Evolutionary conservation across 2,329 filamentous ascomycete species (phyloP).

Genomic region (Westerdykella ornata): DNA sequence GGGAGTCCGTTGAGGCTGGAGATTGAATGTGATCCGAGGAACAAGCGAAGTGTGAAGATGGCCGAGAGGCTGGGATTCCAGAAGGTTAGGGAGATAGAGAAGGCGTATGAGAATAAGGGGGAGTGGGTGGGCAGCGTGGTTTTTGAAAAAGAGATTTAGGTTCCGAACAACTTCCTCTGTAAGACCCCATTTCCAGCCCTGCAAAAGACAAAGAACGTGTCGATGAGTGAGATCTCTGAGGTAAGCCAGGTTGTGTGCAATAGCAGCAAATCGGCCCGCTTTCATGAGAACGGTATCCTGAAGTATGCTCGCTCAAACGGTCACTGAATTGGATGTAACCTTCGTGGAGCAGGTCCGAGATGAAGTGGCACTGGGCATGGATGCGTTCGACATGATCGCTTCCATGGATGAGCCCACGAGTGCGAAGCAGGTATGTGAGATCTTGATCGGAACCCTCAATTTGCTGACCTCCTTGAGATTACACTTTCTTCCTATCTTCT

Average conservation of each 20-base stretch:
- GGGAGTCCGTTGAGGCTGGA: constrained; percentile 17
- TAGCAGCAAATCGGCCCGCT: constrained; percentile 27
- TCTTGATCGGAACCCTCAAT: background rate
- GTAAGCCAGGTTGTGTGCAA: constrained; percentile 49
- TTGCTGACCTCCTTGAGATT: constrained; percentile 15
- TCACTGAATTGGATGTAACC: constrained; percentile 14
- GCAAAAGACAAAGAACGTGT: constrained; percentile 20
- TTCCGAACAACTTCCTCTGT: too few relatives aligned
- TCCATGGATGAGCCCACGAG: constrained; percentile 11
- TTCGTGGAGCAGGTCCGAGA: constrained; percentile 18
- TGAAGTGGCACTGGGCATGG: constrained; percentile 15
- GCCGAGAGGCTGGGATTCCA: constrained; percentile 28
- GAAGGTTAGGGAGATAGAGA: constrained; percentile 20
- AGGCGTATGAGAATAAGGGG: constrained; percentile 26
- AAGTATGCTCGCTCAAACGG: constrained; percentile 12
- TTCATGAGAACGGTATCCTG: constrained; percentile 18
- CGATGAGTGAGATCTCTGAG: constrained; percentile 44
- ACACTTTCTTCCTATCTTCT: constrained; percentile 45
- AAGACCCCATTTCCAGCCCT: too few relatives aligned
- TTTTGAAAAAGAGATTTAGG: too few relatives aligned
- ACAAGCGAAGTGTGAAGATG: constrained; percentile 23
- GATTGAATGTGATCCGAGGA: constrained; percentile 35
- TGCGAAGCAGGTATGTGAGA: constrained; percentile 9
- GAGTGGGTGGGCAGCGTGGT: constrained; percentile 21
- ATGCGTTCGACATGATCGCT: constrained; percentile 16